A percentile compares a stretch with the other conserved stretches of the same genome.
These are phyloP conservation scores for Candida nitratophila DNA, from an alignment of 805 yeast genomes.

Conservation along the genomic window DNA sequence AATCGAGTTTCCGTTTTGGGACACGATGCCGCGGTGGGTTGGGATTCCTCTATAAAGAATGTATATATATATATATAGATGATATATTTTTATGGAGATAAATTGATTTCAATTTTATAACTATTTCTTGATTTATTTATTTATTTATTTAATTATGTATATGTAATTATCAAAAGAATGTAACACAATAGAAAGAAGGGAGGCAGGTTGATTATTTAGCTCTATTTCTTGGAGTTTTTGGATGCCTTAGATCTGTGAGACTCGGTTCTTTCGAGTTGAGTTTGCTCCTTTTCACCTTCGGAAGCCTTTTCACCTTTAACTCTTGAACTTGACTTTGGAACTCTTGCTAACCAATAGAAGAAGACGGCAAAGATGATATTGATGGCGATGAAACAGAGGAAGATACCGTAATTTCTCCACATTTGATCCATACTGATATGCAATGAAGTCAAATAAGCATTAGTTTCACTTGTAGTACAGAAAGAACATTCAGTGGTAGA, in stretches of 20 bases:
- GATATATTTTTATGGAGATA: too few relatives aligned
- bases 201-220: too few relatives aligned
- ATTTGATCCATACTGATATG: conserved; percentile 38
- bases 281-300: neutral
- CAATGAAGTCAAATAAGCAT: conserved; percentile 30
- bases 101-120: too few relatives aligned
- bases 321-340: conserved; percentile 31
- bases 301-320: neutral
- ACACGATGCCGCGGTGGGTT: too few relatives aligned
- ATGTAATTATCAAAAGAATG: too few relatives aligned
- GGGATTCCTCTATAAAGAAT: too few relatives aligned
- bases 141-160: too few relatives aligned
- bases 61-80: too few relatives aligned
- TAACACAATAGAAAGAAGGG: too few relatives aligned
- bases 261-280: neutral
- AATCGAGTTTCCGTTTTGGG: too few relatives aligned
- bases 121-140: too few relatives aligned
- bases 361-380: conserved; percentile 27
- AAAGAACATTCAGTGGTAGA: conserved; percentile 51
- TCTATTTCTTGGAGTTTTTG: neutral
- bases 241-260: neutral
- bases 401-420: conserved; percentile 61
- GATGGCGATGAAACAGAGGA: conserved; percentile 40
- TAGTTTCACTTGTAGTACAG: conserved; percentile 53
- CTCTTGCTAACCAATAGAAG: conserved; percentile 54